Evolutionary conservation across 179 eudicot genomes (phyloP), one percentile per base, ranked within the genome.

Genomic region (Spinacia oleracea): DNA sequence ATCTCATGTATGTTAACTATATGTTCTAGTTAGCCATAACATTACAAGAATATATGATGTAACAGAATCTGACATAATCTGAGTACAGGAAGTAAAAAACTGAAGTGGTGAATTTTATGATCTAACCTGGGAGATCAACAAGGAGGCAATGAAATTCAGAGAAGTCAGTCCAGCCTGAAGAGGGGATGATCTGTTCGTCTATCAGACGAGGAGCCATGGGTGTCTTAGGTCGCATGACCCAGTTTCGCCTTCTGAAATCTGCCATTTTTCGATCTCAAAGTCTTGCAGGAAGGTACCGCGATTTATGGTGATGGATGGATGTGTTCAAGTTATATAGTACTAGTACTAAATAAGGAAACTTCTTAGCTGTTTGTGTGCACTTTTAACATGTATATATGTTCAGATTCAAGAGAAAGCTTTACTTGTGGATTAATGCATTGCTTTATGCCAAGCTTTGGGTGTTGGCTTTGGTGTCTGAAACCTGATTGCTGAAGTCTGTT

Each of bases 361-460:
- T 18, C 0, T 15, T 2, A 16, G 53, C 20, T 48, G 29, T 35
- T 62, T 62, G 18, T 32, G 64, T 38, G 53, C 34, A 56, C 2
- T 62, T 79, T 69, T 12, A 69, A 77, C 23, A 15, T 23, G 14
- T 23, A 53, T 23, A 8, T 23, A 53, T 4, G 58, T 45, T 38
- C 12, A 59, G 11, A 3, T 74, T 63, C 38, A 53, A 73, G 43
- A 75, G 60, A 77, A 70, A 48, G 27, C 60, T 72, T 81, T 73
- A 32, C 81, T 78, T 82, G 81, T 66, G 43, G 78, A 45, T 73
- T 66, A 67, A 50, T 77, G 69, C 35, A 72, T 77, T 65, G 78
- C 84, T 72, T 81, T 81, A 77, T 81, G 51, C 84, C 80, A 77
- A 77, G 72, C 55, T 77, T 73, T 65, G 32, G 78, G 48, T 31